Percentiles rank a stretch among this genome's conserved stretches.
These are phyloP conservation scores for Sisymbrium irio DNA, from an alignment of 345 rosid genomes.

Conservation along the genomic window DNA sequence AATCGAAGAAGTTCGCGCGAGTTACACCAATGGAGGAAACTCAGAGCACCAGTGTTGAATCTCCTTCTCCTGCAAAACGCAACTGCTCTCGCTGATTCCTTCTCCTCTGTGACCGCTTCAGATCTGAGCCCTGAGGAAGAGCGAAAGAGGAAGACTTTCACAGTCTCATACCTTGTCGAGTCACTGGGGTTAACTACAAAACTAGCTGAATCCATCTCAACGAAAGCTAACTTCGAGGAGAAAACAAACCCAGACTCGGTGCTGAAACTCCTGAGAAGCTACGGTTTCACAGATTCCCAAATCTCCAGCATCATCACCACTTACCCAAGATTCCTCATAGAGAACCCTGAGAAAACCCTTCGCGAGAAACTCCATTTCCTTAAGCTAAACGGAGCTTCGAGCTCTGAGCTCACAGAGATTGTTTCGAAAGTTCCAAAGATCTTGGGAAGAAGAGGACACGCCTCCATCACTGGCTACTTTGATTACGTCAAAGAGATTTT, in stretches of 20 bases:
- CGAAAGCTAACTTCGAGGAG: constrained; percentile 13
- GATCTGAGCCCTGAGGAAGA: constrained; percentile 11
- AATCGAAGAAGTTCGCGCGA: constrained; percentile 8
- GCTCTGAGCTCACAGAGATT: constrained; percentile 23
- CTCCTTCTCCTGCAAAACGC: constrained; percentile 9
- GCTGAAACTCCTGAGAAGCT: constrained; percentile 25
- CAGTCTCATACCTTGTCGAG: constrained; percentile 28
- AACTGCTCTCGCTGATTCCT: neutral
- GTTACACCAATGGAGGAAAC: constrained; percentile 20
- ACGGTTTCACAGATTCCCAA: constrained; percentile 37
- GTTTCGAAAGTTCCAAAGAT: constrained; percentile 26
- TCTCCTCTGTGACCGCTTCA: constrained; percentile 2
- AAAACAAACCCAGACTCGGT: constrained; percentile 30
- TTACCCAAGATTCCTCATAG: constrained; percentile 31
- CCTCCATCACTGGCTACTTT: neutral
- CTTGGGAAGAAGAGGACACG: neutral
- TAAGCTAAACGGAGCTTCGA: constrained; percentile 32
- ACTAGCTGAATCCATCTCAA: constrained; percentile 30
- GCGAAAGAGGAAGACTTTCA: constrained; percentile 17
- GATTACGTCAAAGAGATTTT: constrained; percentile 23
- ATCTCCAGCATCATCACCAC: constrained; percentile 16
- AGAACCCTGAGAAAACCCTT: constrained; percentile 25
- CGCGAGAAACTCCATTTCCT: constrained; percentile 38
- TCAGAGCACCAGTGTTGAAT: neutral
- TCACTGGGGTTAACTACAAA: constrained; percentile 37